Evolutionary conservation across 768 basidiomycete species (phyloP), one percentile per base, ranked within the genome.

Genomic region (Plicaturopsis crispa): DNA sequence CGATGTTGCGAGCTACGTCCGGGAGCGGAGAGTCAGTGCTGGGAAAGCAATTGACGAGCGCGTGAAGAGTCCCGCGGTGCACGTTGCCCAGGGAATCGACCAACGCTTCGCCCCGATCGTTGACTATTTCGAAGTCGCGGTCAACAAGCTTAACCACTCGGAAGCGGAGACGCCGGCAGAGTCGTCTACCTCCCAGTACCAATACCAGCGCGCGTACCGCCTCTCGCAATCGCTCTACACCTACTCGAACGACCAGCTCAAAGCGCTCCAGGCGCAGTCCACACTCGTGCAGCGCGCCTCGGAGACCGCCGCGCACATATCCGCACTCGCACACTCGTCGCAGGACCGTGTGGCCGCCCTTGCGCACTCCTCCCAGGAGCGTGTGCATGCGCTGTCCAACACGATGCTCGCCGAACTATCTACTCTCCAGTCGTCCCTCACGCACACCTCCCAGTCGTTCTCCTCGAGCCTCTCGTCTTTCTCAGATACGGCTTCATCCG

Each of bases 171-270:
- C 57, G 3, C 51, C 61, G 6, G 24, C 30, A 4, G 16, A 36
- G 22, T n/a, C 21, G 10, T n/a, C 21, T 13, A 57, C 62, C 33
- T 51, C 54, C 28, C 63, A 71, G 52, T 70, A 62, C 41, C 74
- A 75, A 56, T 69, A 71, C 47, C 69, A 70, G 49, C 70, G 72
- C 17, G 69, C 59, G 18, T 63, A 57, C 38, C 49, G 54, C 42
- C 61, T 75, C 39, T 66, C 71, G 24, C 72, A 69, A 46, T 65
- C 68, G 43, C 47, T 75, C 26, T 57, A 61, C 34, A 61, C 57
- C 36, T 70, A 70, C 45, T 72, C 73, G 10, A 55, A 61, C 32
- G 68, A 73, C 45, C 72, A 74, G 44, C 57, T 75, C 52, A 70
- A 66, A 31, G 65, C 70, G 50, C 54, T 75, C 33, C 68, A 66